These are phyloP conservation scores for Pseudocercospora cruenta DNA, from an alignment of 2,329 filamentous ascomycete genomes.

Conservation along the genomic window DNA sequence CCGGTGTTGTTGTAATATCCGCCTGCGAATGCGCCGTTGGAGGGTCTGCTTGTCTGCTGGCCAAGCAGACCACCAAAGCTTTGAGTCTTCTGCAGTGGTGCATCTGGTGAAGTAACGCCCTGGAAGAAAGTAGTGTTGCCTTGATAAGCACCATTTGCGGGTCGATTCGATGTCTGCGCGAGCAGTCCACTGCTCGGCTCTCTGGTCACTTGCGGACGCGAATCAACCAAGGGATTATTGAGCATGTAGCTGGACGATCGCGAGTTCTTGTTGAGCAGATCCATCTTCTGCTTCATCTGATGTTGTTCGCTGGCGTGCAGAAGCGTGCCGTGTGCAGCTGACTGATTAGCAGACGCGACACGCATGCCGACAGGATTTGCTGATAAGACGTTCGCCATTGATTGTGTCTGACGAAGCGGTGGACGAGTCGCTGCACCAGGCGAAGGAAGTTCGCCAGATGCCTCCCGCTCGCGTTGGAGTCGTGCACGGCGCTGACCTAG, in stretches of 20 bases:
- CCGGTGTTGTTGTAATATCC: conserved; percentile 30
- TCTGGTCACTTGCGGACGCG: conserved; percentile 38
- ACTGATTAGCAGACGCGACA: conserved; percentile 19
- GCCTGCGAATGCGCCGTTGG: conserved; percentile 41
- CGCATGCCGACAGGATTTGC: conserved; percentile 40
- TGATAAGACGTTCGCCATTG: conserved; percentile 65
- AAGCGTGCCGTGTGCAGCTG: conserved; percentile 42
- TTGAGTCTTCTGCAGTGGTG: conserved; percentile 7
- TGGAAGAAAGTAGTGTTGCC: conserved; percentile 21
- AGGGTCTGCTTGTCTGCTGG: conserved; percentile 22
- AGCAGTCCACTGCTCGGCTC: conserved; percentile 32
- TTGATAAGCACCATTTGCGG: conserved; percentile 40
- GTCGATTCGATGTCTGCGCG: conserved; percentile 20
- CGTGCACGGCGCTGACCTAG: conserved; percentile 75
- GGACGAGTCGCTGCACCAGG: conserved; percentile 52
- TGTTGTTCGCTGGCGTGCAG: conserved; percentile 39
- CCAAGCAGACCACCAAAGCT: conserved; percentile 33
- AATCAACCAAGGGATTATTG: conserved; percentile 28
- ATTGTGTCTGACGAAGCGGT: conserved; percentile 49
- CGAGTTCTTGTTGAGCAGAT: conserved; percentile 40
- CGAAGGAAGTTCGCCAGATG: conserved; percentile 26
- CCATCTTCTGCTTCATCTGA: conserved; percentile 42
- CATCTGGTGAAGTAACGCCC: conserved; percentile 2
- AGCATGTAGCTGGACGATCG: conserved; percentile 35
- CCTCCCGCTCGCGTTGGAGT: conserved; percentile 70